Percentiles rank a stretch among this genome's conserved stretches.
Conservation (phyloP, 2,329 filamentous ascomycete species). For the Furcasterigmium sp. region DNA sequence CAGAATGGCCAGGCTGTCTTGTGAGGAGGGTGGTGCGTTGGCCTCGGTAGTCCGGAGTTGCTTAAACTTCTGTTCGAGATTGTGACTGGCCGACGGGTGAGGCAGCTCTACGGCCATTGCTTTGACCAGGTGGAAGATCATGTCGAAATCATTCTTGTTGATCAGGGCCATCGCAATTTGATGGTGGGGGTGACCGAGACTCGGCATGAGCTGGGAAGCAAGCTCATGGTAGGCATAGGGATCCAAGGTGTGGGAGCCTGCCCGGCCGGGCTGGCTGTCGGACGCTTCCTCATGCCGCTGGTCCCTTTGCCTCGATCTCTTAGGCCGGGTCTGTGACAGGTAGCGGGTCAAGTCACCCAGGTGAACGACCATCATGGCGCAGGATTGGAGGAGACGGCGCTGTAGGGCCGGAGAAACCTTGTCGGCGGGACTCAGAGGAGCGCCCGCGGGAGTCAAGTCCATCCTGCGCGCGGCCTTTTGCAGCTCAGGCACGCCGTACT, state of each 20-base stretch:
- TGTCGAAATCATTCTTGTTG: slow-evolving; percentile 72
- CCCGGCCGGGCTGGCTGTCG: not conserved
- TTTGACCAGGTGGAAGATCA: slow-evolving; percentile 86
- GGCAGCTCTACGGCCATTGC: slow-evolving; percentile 70
- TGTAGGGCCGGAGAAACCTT: slow-evolving; percentile 45
- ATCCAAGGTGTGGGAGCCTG: not conserved
- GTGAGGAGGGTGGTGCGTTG: not conserved
- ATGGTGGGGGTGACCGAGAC: slow-evolving; percentile 78
- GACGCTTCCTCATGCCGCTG: not conserved
- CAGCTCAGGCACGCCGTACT: slow-evolving; percentile 49
- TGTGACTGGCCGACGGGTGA: slow-evolving; percentile 67
- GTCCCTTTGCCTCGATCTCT: slow-evolving; percentile 31
- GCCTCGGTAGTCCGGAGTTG: slow-evolving; percentile 27
- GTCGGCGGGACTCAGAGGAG: slow-evolving; percentile 30
- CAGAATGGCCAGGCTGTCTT: slow-evolving; percentile 36
- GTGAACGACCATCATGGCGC: slow-evolving; percentile 77
- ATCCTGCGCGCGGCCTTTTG: slow-evolving; percentile 36
- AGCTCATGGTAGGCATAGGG: slow-evolving; percentile 68
- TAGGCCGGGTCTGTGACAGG: slow-evolving; percentile 63
- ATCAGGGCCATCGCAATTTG: slow-evolving; percentile 84
- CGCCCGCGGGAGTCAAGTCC: slow-evolving; percentile 16
- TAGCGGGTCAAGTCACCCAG: slow-evolving; percentile 90
- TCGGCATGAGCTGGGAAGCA: slow-evolving; percentile 71
- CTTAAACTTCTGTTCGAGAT: slow-evolving; percentile 75
- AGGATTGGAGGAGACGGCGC: slow-evolving; percentile 63